phyloP scores from a whole-genome alignment of 1,284 basidiomycete genomes.

The Cryptococcus deneoformans region DNA sequence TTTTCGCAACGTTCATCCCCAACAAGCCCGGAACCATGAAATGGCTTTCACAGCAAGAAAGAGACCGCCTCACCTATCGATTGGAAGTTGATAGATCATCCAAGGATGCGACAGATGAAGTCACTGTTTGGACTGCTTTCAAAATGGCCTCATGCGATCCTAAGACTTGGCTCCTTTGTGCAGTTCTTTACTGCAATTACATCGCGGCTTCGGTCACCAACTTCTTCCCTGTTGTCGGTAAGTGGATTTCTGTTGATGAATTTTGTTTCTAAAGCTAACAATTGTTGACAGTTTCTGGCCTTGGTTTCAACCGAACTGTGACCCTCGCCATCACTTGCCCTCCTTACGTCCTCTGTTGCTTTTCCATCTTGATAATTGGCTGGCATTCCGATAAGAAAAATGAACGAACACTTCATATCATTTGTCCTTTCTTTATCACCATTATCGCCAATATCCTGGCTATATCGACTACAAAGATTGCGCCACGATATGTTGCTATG shows the following conservation, averaged over 20 bases:
- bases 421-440: slow-evolving; percentile 28
- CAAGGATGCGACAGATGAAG: slow-evolving; percentile 33
- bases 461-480: slow-evolving; percentile 48
- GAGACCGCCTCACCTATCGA: slow-evolving; percentile 34
- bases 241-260: not conserved
- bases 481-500: slow-evolving; percentile 45
- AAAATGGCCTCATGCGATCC: slow-evolving; percentile 32
- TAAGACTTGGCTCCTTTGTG: slow-evolving; percentile 39
- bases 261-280: not conserved
- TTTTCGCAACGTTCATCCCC: slow-evolving; percentile 38
- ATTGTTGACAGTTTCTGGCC: not conserved
- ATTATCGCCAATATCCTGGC: slow-evolving; percentile 59
- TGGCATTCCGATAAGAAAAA: slow-evolving; percentile 42
- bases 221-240: slow-evolving; percentile 43
- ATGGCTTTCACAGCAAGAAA: slow-evolving; percentile 33
- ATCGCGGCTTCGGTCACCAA: slow-evolving; percentile 44
- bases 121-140: slow-evolving; percentile 25
- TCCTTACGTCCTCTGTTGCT: slow-evolving; percentile 42
- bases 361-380: slow-evolving; percentile 39
- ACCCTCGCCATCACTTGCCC: slow-evolving; percentile 45
- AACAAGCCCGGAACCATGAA: slow-evolving; percentile 34
- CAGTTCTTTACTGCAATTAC: slow-evolving; percentile 16
- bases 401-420: slow-evolving; percentile 31
- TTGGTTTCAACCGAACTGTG: slow-evolving; percentile 40
- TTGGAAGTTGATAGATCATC: slow-evolving; percentile 37